Evolutionary conservation across 495 filamentous ascomycete species (phyloP).

Genomic region (Neurospora sp.): DNA sequence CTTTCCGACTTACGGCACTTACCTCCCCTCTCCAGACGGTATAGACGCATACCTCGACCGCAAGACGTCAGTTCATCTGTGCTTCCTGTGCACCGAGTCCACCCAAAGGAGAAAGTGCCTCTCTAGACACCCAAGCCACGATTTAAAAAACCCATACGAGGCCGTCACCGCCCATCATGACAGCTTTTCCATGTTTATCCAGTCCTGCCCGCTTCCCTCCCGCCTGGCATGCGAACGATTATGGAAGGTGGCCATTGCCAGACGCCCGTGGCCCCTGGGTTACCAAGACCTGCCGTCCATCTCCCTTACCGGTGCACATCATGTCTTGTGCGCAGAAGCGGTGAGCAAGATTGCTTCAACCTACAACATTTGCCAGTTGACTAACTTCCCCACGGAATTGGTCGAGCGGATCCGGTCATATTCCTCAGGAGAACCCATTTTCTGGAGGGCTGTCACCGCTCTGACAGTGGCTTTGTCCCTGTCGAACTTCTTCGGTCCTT

Average conservation of each 20-base stretch:
- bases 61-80: neutral
- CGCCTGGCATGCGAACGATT: neutral
- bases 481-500: neutral
- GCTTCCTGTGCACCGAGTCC: neutral
- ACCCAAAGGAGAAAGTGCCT: neutral
- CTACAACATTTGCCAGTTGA: neutral
- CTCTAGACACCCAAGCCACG: neutral
- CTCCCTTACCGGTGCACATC: neutral
- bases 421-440: neutral
- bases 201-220: neutral
- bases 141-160: neutral
- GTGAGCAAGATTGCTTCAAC: neutral
- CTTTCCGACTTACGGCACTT: neutral
- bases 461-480: neutral
- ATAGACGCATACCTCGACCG: neutral
- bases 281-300: neutral
- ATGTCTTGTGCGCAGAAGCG: neutral
- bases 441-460: neutral
- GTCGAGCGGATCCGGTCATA: neutral
- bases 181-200: neutral
- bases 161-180: neutral
- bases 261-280: neutral
- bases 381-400: neutral
- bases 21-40: neutral
- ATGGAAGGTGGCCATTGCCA: neutral